Conservation (phyloP, 2,329 filamentous ascomycete species). For the Colletotrichum sp. region DNA sequence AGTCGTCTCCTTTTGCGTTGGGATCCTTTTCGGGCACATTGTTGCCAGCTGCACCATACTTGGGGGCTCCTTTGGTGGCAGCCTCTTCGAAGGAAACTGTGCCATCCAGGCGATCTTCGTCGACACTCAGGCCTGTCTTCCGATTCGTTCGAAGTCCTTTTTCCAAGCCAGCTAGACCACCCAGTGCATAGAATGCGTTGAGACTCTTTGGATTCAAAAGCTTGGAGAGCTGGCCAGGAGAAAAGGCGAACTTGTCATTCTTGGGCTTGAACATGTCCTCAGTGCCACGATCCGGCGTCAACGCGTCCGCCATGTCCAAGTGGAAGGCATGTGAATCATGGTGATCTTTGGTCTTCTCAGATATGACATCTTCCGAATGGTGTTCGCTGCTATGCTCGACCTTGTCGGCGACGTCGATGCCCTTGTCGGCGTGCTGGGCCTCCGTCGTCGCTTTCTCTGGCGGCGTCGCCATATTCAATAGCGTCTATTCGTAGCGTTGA, state of each 20-base stretch:
- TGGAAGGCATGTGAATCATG: slow-evolving; percentile 17
- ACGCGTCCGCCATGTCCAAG: slow-evolving; percentile 32
- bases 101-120: slow-evolving; percentile 71
- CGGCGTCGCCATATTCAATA: neutral
- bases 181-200: slow-evolving; percentile 75
- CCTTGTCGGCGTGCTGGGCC: slow-evolving; percentile 9
- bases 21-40: slow-evolving; percentile 29
- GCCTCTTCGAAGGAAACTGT: slow-evolving; percentile 72
- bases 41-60: slow-evolving; percentile 37
- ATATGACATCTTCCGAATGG: neutral
- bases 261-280: slow-evolving; percentile 72
- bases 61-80: slow-evolving; percentile 38
- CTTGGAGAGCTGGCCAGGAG: slow-evolving; percentile 76
- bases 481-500: neutral
- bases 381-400: neutral
- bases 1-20: slow-evolving; percentile 19
- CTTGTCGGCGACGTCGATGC: neutral
- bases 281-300: slow-evolving; percentile 66
- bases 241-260: slow-evolving; percentile 75
- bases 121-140: slow-evolving; percentile 69
- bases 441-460: neutral
- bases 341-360: neutral
- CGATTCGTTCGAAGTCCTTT: slow-evolving; percentile 74
- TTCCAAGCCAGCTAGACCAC: slow-evolving; percentile 74
- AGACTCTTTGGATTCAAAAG: slow-evolving; percentile 81